phyloP scores from a whole-genome alignment of 306 rosid genomes.

The Pyrus bretschneideri region DNA sequence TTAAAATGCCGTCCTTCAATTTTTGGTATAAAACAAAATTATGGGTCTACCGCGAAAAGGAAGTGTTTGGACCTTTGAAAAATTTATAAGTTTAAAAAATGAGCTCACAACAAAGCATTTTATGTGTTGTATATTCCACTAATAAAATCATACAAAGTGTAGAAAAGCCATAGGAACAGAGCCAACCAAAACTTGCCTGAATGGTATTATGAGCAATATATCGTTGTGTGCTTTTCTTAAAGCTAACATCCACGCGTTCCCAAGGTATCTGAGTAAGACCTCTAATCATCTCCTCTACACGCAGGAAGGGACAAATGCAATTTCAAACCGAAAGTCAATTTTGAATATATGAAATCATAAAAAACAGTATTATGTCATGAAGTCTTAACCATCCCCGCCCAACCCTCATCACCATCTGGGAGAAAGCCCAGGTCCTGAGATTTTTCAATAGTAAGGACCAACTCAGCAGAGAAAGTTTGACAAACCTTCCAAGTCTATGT shows the following conservation, averaged over 20 bases:
- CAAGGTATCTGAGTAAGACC: constrained; percentile 85
- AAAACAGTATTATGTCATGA: neutral
- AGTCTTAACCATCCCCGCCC: neutral
- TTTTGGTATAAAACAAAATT: neutral
- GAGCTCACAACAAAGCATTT: neutral
- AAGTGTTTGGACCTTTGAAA: neutral
- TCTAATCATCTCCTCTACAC: constrained; percentile 78
- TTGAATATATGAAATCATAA: neutral
- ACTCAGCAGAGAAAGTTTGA: neutral
- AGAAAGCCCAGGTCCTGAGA: neutral
- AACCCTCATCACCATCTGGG: neutral
- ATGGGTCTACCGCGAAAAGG: neutral
- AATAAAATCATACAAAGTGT: neutral
- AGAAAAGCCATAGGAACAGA: neutral
- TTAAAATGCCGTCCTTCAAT: neutral
- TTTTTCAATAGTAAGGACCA: neutral
- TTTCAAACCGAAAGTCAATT: constrained; percentile 4
- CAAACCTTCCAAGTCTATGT: constrained; percentile 66
- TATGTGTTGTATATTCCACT: neutral
- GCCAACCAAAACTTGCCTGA: constrained; percentile 55
- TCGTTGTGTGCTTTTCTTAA: constrained; percentile 69
- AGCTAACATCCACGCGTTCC: constrained; percentile 97
- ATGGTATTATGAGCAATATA: constrained; percentile 88
- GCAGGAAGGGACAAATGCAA: constrained; percentile 2
- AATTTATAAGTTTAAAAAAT: too few species aligned